Evolutionary conservation across 2,329 filamentous ascomycete genomes (phyloP).

Genomic region (Tolypocladium album): DNA sequence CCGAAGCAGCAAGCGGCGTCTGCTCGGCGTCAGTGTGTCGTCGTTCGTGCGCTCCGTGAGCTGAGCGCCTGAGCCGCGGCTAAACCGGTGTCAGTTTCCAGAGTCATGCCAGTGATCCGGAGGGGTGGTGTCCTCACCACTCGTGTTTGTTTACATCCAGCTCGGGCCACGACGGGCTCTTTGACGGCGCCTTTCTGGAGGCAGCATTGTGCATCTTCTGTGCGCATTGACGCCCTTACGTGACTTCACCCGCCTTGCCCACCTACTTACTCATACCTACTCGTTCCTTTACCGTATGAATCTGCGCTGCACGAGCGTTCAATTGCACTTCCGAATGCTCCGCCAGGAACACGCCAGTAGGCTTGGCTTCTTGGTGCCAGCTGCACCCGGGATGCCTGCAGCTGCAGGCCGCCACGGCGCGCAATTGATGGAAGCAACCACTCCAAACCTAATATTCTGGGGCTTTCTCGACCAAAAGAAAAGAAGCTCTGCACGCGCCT

Average conservation of each 20-base stretch:
- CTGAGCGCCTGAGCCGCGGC: not conserved
- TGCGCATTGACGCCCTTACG: not conserved
- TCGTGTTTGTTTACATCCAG: not conserved
- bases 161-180: not conserved
- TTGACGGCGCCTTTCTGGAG: not conserved
- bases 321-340: not conserved
- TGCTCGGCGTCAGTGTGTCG: too few relatives aligned
- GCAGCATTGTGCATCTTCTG: not conserved
- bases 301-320: too few relatives aligned
- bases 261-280: too few relatives aligned
- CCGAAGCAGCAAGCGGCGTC: not conserved
- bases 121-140: not conserved
- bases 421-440: not conserved
- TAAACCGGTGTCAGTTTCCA: not conserved
- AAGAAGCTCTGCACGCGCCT: not conserved
- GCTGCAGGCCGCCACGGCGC: not conserved
- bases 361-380: not conserved
- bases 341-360: not conserved
- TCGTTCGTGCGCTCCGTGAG: not conserved
- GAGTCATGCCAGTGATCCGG: not conserved
- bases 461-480: not conserved
- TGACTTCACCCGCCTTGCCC: not conserved
- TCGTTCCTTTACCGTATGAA: too few relatives aligned
- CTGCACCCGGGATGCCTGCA: not conserved
- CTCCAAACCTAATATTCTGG: not conserved